phyloP scores from a whole-genome alignment of 495 filamentous ascomycete genomes.

The Penicillium fimorum region DNA sequence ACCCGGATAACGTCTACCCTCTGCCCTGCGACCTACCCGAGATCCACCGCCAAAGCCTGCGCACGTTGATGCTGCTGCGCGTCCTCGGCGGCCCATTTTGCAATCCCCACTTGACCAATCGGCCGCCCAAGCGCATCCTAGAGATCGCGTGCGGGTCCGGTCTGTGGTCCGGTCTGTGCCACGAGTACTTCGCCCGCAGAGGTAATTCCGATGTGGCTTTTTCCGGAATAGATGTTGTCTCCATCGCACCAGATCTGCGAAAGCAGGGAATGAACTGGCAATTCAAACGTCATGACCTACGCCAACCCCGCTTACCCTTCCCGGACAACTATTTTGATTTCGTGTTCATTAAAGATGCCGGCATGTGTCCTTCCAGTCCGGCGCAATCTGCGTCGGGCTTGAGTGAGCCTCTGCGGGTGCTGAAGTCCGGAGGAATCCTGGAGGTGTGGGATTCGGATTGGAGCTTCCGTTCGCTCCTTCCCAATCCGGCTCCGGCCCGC shows the following conservation, averaged over 20 bases:
- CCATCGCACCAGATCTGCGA: slow-evolving; percentile 67
- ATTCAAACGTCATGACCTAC: slow-evolving; percentile 84
- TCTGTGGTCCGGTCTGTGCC: slow-evolving; percentile 85
- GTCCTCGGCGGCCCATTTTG: slow-evolving; percentile 80
- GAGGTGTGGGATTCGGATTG: slow-evolving; percentile 89
- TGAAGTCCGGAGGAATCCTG: slow-evolving; percentile 74
- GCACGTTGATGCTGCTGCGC: slow-evolving; percentile 76
- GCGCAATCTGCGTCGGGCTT: slow-evolving; percentile 63
- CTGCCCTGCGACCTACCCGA: slow-evolving; percentile 86
- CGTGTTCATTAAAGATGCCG: slow-evolving; percentile 85
- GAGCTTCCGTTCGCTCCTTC: slow-evolving; percentile 70
- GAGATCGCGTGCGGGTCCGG: slow-evolving; percentile 88
- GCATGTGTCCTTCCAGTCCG: slow-evolving; percentile 61
- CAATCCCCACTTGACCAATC: slow-evolving; percentile 60
- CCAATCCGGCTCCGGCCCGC: slow-evolving; percentile 64
- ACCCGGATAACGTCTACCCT: slow-evolving; percentile 72
- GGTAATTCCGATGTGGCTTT: slow-evolving; percentile 67
- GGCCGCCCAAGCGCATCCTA: slow-evolving; percentile 72
- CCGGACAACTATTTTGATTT: slow-evolving; percentile 83
- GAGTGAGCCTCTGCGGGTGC: slow-evolving; percentile 72
- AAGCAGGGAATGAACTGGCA: slow-evolving; percentile 80
- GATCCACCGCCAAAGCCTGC: slow-evolving; percentile 81
- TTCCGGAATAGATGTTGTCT: slow-evolving; percentile 80
- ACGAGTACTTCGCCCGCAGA: slow-evolving; percentile 65
- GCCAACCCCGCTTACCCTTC: slow-evolving; percentile 73